Base-by-base conservation (phyloP, 2,329 filamentous ascomycete genomes). In the Alternaria sp. region DNA sequence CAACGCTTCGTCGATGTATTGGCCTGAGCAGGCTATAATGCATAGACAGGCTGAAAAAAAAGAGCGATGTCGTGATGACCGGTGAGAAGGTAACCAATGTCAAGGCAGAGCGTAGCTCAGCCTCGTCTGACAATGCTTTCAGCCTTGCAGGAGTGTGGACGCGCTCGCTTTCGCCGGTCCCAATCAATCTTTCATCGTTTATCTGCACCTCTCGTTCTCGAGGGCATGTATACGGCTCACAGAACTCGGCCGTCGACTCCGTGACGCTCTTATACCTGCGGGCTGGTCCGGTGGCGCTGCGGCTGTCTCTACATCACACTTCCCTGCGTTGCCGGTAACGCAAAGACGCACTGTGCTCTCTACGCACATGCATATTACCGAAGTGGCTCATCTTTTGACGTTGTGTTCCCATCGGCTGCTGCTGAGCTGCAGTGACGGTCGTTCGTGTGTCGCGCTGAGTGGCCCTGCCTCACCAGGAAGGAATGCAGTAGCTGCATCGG, bases 381-480 rank as follows among this genome's bases (percentile, higher is more conserved):
- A 58, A 25, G 32, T 57, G 44, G 59, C 57, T 26, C n/a, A n/a
- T 17, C 53, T 5, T 2, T 40, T 30, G 13, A 28, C 57, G 46
- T 10, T 65, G 61, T 66, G 61, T 55, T 58, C 40, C 57, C 62
- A 53, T 47, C 15, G 51, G 40, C 5, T 57, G 56, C 60, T 63
- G 57, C 52, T 60, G 57, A 59, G 61, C 49, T 66, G 68, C 65
- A 67, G 65, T 62, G 56, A 50, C 63, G n/a, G 57, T 58, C 60
- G 57, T 60, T 65, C 62, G 66, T 73, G 69, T 67, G 57, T 67
- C 47, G 50, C 36, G 49, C 17, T 63, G 54, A 69, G 63, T 72
- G 68, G 69, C 57, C 62, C 67, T 63, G 54, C 59, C 46, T 49
- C 46, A 9, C n/a, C 49, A 49, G 25, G 58, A 60, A 65, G 54